phyloP scores from a whole-genome alignment of 129 eudicot genomes.

The Flaveria trinervia region DNA sequence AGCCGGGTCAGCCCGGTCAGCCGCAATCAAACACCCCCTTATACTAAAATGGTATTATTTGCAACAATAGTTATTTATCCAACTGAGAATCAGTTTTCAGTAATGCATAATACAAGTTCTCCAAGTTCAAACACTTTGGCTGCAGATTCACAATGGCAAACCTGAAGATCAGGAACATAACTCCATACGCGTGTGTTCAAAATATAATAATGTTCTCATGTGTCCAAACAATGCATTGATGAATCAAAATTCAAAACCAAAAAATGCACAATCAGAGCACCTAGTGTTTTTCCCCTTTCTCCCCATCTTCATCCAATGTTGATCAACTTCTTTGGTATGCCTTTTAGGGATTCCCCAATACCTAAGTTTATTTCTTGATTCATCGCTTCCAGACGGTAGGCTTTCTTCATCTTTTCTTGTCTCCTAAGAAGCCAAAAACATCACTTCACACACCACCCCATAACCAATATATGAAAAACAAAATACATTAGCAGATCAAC shows the following conservation, averaged over 20 bases:
- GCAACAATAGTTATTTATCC: neutral
- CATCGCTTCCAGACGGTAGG: slow-evolving; percentile 51
- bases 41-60: neutral
- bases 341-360: slow-evolving; percentile 57
- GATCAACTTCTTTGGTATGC: slow-evolving; percentile 37
- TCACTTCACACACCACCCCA: neutral
- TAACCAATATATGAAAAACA: neutral
- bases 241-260: neutral
- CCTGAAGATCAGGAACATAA: neutral
- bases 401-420: slow-evolving; percentile 37
- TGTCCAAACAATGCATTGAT: slow-evolving; percentile 9
- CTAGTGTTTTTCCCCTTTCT: slow-evolving; percentile 46
- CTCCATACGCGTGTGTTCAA: slow-evolving; percentile 1
- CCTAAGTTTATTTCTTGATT: slow-evolving; percentile 43
- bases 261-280: neutral
- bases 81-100: neutral
- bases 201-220: neutral
- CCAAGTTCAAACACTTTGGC: neutral
- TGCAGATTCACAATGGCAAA: slow-evolving; percentile 1
- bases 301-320: slow-evolving; percentile 44
- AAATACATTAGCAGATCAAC: neutral
- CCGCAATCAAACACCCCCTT: no score
- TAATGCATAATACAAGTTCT: neutral
- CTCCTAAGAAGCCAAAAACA: slow-evolving; percentile 30
- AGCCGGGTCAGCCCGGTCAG: no score